A percentile compares a stretch with the other conserved stretches of the same genome.
These are phyloP conservation scores for Fusarium sp. DNA, from an alignment of 2,329 filamentous ascomycete genomes.

Conservation along the genomic window DNA sequence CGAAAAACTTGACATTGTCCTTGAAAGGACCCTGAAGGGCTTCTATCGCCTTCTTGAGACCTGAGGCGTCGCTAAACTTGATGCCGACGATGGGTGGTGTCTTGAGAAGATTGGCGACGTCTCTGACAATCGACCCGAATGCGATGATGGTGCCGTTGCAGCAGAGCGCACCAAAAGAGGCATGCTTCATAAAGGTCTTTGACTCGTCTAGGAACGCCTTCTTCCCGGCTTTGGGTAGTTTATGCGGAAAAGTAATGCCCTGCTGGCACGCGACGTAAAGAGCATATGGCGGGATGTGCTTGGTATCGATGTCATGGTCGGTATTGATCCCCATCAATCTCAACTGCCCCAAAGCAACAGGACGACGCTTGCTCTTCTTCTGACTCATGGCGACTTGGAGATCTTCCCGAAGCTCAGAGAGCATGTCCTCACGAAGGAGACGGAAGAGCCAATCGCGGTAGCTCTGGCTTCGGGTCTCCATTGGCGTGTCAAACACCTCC, in stretches of 20 bases:
- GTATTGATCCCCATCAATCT: conserved; percentile 50
- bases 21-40: conserved; percentile 48
- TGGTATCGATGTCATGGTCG: conserved; percentile 31
- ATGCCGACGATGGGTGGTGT: conserved; percentile 59
- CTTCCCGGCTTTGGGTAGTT: conserved; percentile 40
- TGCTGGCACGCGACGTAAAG: conserved; percentile 53
- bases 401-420: conserved; percentile 71
- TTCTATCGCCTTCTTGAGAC: conserved; percentile 57
- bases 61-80: conserved; percentile 57
- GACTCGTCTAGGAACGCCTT: conserved; percentile 58
- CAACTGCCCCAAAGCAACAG: conserved; percentile 52
- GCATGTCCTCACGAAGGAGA: conserved; percentile 75
- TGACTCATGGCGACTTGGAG: conserved; percentile 59
- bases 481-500: conserved; percentile 55
- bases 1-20: conserved; percentile 56
- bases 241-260: conserved; percentile 57
- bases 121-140: conserved; percentile 67
- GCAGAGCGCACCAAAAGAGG: conserved; percentile 70
- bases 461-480: conserved; percentile 49
- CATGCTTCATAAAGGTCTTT: conserved; percentile 63
- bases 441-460: conserved; percentile 79
- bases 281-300: conserved; percentile 43
- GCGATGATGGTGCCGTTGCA: conserved; percentile 60
- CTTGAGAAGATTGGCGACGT: conserved; percentile 55
- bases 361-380: conserved; percentile 57